These are phyloP conservation scores for Boletellus deceptivus DNA, from an alignment of 1,284 basidiomycete genomes.

Conservation along the genomic window DNA sequence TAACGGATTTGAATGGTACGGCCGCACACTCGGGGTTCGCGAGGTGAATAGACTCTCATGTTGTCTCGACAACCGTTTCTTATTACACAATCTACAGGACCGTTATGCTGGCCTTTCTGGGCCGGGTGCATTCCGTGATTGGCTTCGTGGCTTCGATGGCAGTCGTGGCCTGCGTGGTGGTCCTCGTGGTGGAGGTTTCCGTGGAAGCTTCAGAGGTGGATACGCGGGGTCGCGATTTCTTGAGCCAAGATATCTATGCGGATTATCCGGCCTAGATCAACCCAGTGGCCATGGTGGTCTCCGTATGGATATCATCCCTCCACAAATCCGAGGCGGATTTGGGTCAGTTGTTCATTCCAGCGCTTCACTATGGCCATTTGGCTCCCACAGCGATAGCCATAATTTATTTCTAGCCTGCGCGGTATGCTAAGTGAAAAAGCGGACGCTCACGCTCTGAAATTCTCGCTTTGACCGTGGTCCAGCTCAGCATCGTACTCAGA, in stretches of 20 bases:
- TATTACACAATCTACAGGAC: conserved; percentile 52
- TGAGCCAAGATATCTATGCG: conserved; percentile 75
- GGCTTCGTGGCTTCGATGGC: conserved; percentile 48
- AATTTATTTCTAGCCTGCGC: too few species aligned
- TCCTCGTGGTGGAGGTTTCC: conserved; percentile 56
- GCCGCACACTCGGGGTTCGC: conserved; percentile 87
- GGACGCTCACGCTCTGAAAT: too few species aligned
- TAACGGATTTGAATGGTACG: conserved; percentile 93
- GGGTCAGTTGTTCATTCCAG: too few species aligned
- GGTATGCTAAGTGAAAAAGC: too few species aligned
- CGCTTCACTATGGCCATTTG: too few species aligned
- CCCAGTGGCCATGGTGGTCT: conserved; percentile 49
- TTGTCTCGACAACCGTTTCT: background rate
- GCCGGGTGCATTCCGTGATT: conserved; percentile 62
- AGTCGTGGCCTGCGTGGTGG: conserved; percentile 44
- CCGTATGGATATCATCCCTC: conserved; percentile 42
- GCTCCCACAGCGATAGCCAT: too few species aligned
- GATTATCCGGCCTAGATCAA: conserved; percentile 77
- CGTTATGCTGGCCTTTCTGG: conserved; percentile 82
- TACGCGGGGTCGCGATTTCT: conserved; percentile 68
- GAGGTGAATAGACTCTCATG: conserved; percentile 57
- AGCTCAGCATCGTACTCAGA: background rate
- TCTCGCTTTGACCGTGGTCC: too few species aligned
- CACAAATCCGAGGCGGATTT: too few species aligned
- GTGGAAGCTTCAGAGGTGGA: conserved; percentile 52